Base-by-base conservation (phyloP, 768 basidiomycete genomes). In the Asterophora parasitica region DNA sequence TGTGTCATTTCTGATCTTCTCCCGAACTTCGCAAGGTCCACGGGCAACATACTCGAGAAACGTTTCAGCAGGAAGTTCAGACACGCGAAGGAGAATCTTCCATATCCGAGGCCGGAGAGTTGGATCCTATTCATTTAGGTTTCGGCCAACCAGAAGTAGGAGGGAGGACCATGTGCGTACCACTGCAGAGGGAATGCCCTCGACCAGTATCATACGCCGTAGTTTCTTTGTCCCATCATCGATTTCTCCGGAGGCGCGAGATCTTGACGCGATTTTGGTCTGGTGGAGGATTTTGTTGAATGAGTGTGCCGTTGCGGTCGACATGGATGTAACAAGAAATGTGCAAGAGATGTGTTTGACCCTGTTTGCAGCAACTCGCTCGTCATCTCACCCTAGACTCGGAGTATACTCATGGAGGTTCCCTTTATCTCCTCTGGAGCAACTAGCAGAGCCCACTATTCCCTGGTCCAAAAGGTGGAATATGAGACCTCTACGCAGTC, bases 1-100 rank as follows among this genome's bases (percentile, higher is more conserved):
- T 0, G 94, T 96, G 60, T 98, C 94, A 58, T 98, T 98, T 59
- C 92, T 77, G 49, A 98, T 93, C 71, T 94, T 94, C 67, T 91
- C 86, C 57, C 87, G 74, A 44, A 92, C 89, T 60, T 88, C 81
- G 58, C 90, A 92, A 43, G 92, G 89, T 3, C 91, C 90, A 46
- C 86, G 77, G 42, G 81, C 77, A 30, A 92, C 88, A 65, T 91
- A 91, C 54, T 79, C 70, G 42, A 90, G 71, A 61, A 86, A 92
- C 1, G 73, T 79, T 42, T 86, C 81, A 2, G 85, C 77, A n/a
- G 88, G 78, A 5, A 96, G 59, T 15, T 86, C 83, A 48, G 85
- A 82, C 0, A 96, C 83, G 35, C 84, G 81, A 19, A 98, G 72
- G 34, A 97, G 77, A 45, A 97, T 86, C 67, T 95, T 96, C 95